phyloP scores from a whole-genome alignment of 2,329 filamentous ascomycete genomes.

The Penicillium janthinellum region DNA sequence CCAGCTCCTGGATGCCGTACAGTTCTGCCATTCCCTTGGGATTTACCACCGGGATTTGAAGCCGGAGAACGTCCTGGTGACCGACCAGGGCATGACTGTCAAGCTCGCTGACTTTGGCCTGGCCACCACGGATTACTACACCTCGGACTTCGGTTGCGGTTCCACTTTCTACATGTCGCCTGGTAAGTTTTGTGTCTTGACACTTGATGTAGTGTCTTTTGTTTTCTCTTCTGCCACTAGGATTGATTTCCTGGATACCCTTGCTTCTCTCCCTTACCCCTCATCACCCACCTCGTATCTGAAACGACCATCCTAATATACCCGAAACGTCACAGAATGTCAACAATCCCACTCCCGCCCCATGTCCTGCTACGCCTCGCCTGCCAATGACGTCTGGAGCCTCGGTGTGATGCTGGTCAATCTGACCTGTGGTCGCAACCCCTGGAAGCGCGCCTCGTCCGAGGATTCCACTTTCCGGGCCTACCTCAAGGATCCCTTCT shows the following conservation, averaged over 20 bases:
- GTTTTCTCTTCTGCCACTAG: neutral
- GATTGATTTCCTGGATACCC: neutral
- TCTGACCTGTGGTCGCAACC: conserved; percentile 95
- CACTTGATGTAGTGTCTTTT: conserved; percentile 6
- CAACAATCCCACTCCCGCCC: conserved; percentile 73
- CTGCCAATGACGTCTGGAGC: conserved; percentile 96
- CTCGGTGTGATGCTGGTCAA: conserved; percentile 98
- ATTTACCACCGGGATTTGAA: conserved; percentile 98
- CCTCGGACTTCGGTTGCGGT: conserved; percentile 94
- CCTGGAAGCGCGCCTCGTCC: conserved; percentile 93
- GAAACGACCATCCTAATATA: conserved; percentile 18
- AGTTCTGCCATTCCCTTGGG: conserved; percentile 87
- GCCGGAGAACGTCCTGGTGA: conserved; percentile 95
- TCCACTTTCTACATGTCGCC: conserved; percentile 99
- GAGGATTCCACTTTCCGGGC: conserved; percentile 95
- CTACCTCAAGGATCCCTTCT: conserved; percentile 80
- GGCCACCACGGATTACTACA: conserved; percentile 78
- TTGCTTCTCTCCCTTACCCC: neutral
- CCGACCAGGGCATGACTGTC: conserved; percentile 82
- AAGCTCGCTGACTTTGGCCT: conserved; percentile 98
- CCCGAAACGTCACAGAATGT: conserved; percentile 72
- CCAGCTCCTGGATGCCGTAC: conserved; percentile 93
- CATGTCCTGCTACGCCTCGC: conserved; percentile 80
- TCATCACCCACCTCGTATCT: neutral
- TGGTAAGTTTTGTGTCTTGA: conserved; percentile 62